Base-by-base conservation (phyloP, 345 rosid species). In the Bretschneidera sinensis region DNA sequence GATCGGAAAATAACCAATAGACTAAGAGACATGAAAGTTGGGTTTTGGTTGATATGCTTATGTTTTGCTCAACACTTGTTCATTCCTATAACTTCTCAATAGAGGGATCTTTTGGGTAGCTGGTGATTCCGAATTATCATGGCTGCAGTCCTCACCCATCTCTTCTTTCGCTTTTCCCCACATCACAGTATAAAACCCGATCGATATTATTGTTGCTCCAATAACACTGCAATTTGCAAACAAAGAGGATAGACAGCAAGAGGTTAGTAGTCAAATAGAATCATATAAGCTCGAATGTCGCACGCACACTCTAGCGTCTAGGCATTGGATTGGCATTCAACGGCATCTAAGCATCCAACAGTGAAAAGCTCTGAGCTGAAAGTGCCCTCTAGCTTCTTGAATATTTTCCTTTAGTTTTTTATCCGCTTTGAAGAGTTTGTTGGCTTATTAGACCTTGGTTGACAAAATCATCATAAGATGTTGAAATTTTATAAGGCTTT, bases 151-250 rank as follows among this genome's bases (percentile, higher is more conserved):
- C 54, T 81, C 90, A 25, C 33, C 71, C 55, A 77, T 57, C 23
- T 76, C 87, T 67, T 92, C 92, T 63, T 82, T 87, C 6, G 81
- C 71, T 73, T 92, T 89, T 11, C 98, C 97, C 98, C 98, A 92
- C 82, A 92, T 83, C 17, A 89, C 91, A 0, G 83, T 84, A 52
- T 89, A 89, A 62, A 92, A 92, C 43, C 98, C 97, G 0, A 82
- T 35, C 1, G 97, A 79, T 70, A 92, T 87, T 20, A 82, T 71
- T 1, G 78, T 74, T 56, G 95, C 95, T 24, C 96, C 98, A 1
- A 86, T 70, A 17, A 88, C 63, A 58, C 98, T 88, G 81, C 60
- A 55, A 35, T 53, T 49, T 7, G 43, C 23, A 60, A 48, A 55
- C 54, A 58, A 47, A 25, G 1, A 62, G 25, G 16, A n/a, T n/a